A percentile compares a stretch with the other conserved stretches of the same genome.
Conservation (phyloP, 257 asterid species). For the Jacaranda copaia region DNA sequence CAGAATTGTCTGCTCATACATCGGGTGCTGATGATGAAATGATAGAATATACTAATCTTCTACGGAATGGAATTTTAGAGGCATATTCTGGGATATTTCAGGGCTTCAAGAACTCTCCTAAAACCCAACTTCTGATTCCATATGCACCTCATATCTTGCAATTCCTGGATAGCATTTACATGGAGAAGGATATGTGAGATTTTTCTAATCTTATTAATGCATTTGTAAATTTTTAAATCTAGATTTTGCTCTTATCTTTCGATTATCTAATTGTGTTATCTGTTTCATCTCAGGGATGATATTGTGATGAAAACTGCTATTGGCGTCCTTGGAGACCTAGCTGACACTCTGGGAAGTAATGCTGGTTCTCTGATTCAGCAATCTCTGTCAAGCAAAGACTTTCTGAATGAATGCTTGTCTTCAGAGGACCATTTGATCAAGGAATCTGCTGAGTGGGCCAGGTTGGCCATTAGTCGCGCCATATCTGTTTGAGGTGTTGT, state of each 20-base stretch:
- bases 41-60: slow-evolving; percentile 70
- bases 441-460: slow-evolving; percentile 98
- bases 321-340: slow-evolving; percentile 92
- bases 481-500: slow-evolving; percentile 72
- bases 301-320: slow-evolving; percentile 93
- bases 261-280: slow-evolving; percentile 3
- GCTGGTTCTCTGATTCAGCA: slow-evolving; percentile 86
- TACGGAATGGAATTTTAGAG: slow-evolving; percentile 76
- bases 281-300: slow-evolving; percentile 75
- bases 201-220: neutral
- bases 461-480: slow-evolving; percentile 89
- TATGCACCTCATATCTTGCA: slow-evolving; percentile 77
- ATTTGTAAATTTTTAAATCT: neutral
- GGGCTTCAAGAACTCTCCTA: slow-evolving; percentile 80
- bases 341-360: slow-evolving; percentile 90
- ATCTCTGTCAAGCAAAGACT: slow-evolving; percentile 82
- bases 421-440: slow-evolving; percentile 90
- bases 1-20: slow-evolving; percentile 72
- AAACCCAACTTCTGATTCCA: slow-evolving; percentile 71
- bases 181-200: slow-evolving; percentile 80
- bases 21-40: slow-evolving; percentile 77
- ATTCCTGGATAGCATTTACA: slow-evolving; percentile 74
- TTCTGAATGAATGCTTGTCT: slow-evolving; percentile 82
- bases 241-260: neutral
- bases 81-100: slow-evolving; percentile 84